Evolutionary conservation across 805 yeast genomes (phyloP).

Genomic region (Blastobotrys muscicola): DNA sequence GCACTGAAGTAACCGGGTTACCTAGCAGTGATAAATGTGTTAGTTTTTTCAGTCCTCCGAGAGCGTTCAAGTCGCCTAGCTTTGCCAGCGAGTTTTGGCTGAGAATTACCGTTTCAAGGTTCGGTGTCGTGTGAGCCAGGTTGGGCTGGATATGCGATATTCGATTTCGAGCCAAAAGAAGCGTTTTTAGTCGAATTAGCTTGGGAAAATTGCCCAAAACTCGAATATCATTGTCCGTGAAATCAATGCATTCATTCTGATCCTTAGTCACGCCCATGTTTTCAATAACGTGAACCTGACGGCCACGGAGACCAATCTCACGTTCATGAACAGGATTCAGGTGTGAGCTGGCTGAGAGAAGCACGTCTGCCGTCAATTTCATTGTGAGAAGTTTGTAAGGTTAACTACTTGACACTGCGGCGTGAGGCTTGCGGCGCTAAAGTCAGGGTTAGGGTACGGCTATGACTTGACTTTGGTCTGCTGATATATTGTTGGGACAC

Average conservation of each 20-base stretch:
- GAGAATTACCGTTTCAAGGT: constrained; percentile 44
- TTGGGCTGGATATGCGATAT: constrained; percentile 36
- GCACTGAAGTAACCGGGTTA: constrained; percentile 43
- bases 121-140: constrained; percentile 32
- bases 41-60: constrained; percentile 35
- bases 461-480: background rate
- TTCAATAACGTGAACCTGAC: constrained; percentile 35
- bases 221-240: constrained; percentile 65
- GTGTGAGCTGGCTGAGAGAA: constrained; percentile 43
- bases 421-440: background rate
- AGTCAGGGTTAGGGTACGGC: background rate
- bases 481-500: background rate
- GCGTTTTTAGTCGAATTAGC: constrained; percentile 35
- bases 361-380: constrained; percentile 46
- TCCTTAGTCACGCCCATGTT: constrained; percentile 35
- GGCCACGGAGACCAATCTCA: constrained; percentile 34
- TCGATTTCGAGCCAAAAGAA: constrained; percentile 57
- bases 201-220: constrained; percentile 43
- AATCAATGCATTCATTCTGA: constrained; percentile 50
- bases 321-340: constrained; percentile 35
- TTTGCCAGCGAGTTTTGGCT: constrained; percentile 40
- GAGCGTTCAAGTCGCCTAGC: constrained; percentile 35
- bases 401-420: too few relatives aligned
- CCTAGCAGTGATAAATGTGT: constrained; percentile 43
- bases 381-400: constrained; percentile 23